Percentiles rank a stretch among this genome's conserved stretches.
Evolutionary conservation across 2,329 filamentous ascomycete genomes (phyloP).

Genomic region (Ophiocordyceps camponoti-leonardi): DNA sequence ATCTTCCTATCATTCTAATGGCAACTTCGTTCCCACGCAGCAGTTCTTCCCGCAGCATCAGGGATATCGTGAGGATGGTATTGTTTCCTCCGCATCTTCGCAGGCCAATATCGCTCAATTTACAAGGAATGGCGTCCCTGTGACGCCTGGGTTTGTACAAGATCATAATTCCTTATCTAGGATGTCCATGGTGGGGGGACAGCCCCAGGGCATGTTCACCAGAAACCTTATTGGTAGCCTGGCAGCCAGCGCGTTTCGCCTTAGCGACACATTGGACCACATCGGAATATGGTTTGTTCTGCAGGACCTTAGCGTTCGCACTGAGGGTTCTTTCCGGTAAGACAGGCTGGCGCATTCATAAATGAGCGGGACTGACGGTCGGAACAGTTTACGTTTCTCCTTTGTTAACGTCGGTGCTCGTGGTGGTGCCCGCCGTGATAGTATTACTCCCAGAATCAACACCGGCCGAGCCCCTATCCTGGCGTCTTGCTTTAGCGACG

Average conservation of each 20-base stretch:
- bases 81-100: conserved; percentile 9
- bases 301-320: conserved; percentile 86
- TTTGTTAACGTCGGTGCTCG: conserved; percentile 69
- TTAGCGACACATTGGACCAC: conserved; percentile 63
- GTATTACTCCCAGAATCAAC: conserved; percentile 37
- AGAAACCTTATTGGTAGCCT: conserved; percentile 87
- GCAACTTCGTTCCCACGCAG: conserved; percentile 17
- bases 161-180: conserved; percentile 14
- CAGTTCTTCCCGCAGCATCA: conserved; percentile 19
- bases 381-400: conserved; percentile 40
- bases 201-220: conserved; percentile 74
- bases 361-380: conserved; percentile 4
- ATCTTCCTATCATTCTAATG: conserved; percentile 13
- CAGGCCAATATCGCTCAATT: conserved; percentile 11
- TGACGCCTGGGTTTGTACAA: conserved; percentile 10
- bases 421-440: conserved; percentile 18
- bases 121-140: conserved; percentile 8
- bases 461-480: conserved; percentile 65
- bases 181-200: conserved; percentile 22
- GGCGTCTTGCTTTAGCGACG: conserved; percentile 70
- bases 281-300: conserved; percentile 93
- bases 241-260: conserved; percentile 70
- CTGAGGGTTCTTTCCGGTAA: conserved; percentile 80
- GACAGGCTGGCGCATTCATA: conserved; percentile 1
- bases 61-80: conserved; percentile 12